Evolutionary conservation across 371 early-diverging fungal species (phyloP), one percentile per base, ranked within the genome.

Genomic region (Fennellomyces sp.): DNA sequence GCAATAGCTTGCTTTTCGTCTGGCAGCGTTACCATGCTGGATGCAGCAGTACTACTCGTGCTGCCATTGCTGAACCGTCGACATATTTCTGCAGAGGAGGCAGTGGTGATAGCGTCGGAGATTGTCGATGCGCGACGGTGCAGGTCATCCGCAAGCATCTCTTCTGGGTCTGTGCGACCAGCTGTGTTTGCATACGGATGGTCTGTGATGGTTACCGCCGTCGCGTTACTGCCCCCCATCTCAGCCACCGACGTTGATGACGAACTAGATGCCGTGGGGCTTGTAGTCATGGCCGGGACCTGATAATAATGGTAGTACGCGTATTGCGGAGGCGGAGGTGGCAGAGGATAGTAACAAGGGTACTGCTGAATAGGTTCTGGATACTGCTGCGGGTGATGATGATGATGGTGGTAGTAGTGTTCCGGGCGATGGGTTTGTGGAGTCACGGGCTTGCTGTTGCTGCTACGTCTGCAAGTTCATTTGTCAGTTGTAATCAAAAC

Each of bases 1-100:
- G 39, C 5, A 39, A 11, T 5, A 11, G 39, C 13, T 23, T 19
- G 23, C n/a, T 45, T 45, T 23, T 45, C 45, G 7, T 45, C 45
- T 6, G 45, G 45, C 23, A 52, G 25, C 15, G 19, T 29, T 5
- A 57, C 27, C 45, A 59, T 39, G 41, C 66, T 60, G 26, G 61
- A 60, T 7, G 61, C 57, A 35, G 48, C 61, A 2, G 58, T 56
- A 17, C 48, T 38, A 5, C 36, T 56, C 3, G 56, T 65, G 35
- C 66, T 65, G 23, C 52, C 58, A 49, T 35, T 61, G 19, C 66
- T 65, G 57, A 53, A 60, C n/a, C 66, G 66, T 30, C 66, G 66
- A 23, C 38, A 28, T 15, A 35, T 58, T 31, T 58, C 58, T 33
- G 64, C 50, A 29, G 58, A 48, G 8, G 64, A 57, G 30, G 61